Base-by-base conservation (phyloP, 2,329 filamentous ascomycete genomes). In the Plenodomus tracheiphilus region DNA sequence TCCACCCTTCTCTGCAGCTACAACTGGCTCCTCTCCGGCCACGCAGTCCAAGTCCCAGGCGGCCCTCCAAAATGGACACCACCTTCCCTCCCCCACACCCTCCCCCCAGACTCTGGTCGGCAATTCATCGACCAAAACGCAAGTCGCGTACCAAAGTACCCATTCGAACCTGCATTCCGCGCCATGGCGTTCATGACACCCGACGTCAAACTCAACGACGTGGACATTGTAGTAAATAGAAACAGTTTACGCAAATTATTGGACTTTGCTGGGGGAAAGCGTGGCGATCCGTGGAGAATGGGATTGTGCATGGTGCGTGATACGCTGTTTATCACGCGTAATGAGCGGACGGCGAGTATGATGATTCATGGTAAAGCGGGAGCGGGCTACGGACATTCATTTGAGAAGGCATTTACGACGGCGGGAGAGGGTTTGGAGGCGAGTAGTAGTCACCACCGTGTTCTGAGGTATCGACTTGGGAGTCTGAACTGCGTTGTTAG, bases 281-380 rank as follows among this genome's bases (percentile, higher is more conserved):
- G 41, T 2, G 46, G 39, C 7, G 53, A 68, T 18, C 49, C 47
- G n/a, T 73, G 69, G 43, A 58, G 62, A 19, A 65, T 73, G 40
- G 66, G 69, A 36, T 51, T 71, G 6, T 51, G 70, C 34, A 50
- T 73, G 30, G 51, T 73, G 6, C 51, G 62, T 7, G 53, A 64
- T 7, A 73, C 71, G 10, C 58, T 73, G 2, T 62, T 74, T 37
- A 58, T 75, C 13, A 64, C 52, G 22, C 61, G 68, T 4, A 65
- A 62, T 38, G 68, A 68, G 32, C 41, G 44, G 32, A 56, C 46
- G 13, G 46, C 57, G 20, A 13, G 45, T 50, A 22, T 44, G 32
- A 56, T 60, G 43, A 51, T 60, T 13, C 41, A 55, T 18, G 54
- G 57, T 15, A 4, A 37, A 17, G 41, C 41, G 2, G 46, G 58